These are phyloP conservation scores for Ophiostoma quercus DNA, from an alignment of 2,329 filamentous ascomycete species.

Conservation along the genomic window DNA sequence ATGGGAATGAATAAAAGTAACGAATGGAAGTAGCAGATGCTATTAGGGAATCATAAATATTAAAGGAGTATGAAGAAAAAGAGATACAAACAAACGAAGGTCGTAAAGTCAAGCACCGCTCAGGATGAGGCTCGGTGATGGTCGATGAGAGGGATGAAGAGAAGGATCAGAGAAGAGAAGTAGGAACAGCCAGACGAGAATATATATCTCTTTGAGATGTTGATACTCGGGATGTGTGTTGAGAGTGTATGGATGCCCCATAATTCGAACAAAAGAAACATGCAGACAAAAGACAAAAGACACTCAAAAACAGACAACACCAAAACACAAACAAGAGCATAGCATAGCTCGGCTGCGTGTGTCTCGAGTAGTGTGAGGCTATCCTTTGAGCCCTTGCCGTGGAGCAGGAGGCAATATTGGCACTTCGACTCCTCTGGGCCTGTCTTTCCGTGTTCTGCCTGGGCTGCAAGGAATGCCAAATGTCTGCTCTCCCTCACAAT, in stretches of 20 bases:
- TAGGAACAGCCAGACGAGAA: constrained; percentile 16
- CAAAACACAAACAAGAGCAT: not conserved
- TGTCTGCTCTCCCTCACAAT: not conserved
- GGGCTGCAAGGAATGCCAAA: not conserved
- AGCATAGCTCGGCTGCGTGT: constrained; percentile 6
- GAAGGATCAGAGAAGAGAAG: not conserved
- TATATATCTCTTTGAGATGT: constrained; percentile 21
- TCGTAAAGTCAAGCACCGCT: not conserved
- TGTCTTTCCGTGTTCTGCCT: not conserved
- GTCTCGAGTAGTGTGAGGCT: not conserved
- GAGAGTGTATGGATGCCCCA: not conserved
- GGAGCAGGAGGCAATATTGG: not conserved
- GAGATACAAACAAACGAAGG: not conserved
- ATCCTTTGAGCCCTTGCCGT: not conserved
- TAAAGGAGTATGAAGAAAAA: not conserved
- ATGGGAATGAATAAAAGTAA: not conserved
- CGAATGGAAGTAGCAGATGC: constrained; percentile 2
- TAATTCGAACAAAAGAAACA: not conserved
- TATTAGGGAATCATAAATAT: not conserved
- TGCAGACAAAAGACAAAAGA: not conserved
- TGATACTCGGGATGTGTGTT: not conserved
- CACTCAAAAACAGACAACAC: not conserved
- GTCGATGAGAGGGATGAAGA: not conserved
- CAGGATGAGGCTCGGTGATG: constrained; percentile 5
- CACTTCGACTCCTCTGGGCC: not conserved